Evolutionary conservation across 345 rosid species (phyloP), one percentile per base, ranked within the genome.

Genomic region (Brassica carinata): DNA sequence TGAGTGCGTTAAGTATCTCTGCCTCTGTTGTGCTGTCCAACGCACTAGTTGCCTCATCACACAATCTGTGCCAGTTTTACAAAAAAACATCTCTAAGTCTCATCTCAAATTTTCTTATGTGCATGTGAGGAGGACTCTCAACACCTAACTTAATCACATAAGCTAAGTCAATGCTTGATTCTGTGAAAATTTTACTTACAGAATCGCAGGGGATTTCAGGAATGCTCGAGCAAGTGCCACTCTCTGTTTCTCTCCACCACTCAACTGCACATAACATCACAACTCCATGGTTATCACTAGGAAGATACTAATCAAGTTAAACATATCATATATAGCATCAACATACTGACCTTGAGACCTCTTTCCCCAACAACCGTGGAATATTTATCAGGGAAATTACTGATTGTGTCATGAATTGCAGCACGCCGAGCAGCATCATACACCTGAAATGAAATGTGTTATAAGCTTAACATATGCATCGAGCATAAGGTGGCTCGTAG

Each of bases 191-290:
- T 0, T 68, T 69, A 77, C 99, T 92, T 88, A 94, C 98, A 94
- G 77, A 67, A 94, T 90, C 14, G 95, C 84, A 4, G 99, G 94
- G 15, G 91, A 89, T 84, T 96, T 96, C 85, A 96, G 83, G 66
- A 96, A 96, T 59, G 98, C 88, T 69, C 97, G 93, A 73, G 99
- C 99, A 82, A 96, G 86, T 62, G 98, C 97, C 71, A 96, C 97
- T 59, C 99, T 94, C 86, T 94, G 99, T 83, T 96, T 96, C 87
- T 96, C 99, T 81, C 99, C 99, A 70, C 99, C 98, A 76, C 99
- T 96, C 87, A 96, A 85, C 98, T 96, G 92, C 83, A 78, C 30
- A 82, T 66, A 77, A 77, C 66, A 76, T 23, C 74, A 71, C 53
- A 18, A 34, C 58, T 51, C 58, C 58, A 51, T 51, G 58, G 58